Percentiles rank a stretch among this genome's conserved stretches.
Evolutionary conservation across 805 yeast genomes (phyloP).

Genomic region (Nadsonia fulvescens): DNA sequence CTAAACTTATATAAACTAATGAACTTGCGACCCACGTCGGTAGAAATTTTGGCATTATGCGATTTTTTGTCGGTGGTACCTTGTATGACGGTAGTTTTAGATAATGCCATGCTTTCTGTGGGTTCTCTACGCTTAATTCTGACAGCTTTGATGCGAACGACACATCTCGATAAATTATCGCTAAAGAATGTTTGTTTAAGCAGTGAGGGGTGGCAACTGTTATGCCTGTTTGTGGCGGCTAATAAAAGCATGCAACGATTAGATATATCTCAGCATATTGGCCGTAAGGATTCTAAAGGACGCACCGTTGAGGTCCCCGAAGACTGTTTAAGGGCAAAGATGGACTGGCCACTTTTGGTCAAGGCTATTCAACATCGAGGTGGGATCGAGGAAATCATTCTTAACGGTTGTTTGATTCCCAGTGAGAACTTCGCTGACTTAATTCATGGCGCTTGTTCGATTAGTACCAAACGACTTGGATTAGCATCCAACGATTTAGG

Average conservation of each 20-base stretch:
- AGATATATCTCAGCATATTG: slow-evolving; percentile 49
- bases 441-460: slow-evolving; percentile 36
- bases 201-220: slow-evolving; percentile 54
- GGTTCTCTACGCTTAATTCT: slow-evolving; percentile 67
- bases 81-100: slow-evolving; percentile 53
- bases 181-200: slow-evolving; percentile 64
- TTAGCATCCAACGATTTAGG: slow-evolving; percentile 57
- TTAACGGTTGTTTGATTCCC: slow-evolving; percentile 56
- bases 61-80: slow-evolving; percentile 83
- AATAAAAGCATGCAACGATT: slow-evolving; percentile 35
- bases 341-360: slow-evolving; percentile 69
- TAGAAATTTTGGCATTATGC: slow-evolving; percentile 74
- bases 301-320: slow-evolving; percentile 2
- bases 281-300: slow-evolving; percentile 3
- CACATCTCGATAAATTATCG: slow-evolving; percentile 51
- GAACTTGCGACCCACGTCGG: slow-evolving; percentile 79
- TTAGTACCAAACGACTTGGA: slow-evolving; percentile 47
- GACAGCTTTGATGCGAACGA: slow-evolving; percentile 48
- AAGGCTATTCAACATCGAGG: slow-evolving; percentile 51
- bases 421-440: slow-evolving; percentile 33
- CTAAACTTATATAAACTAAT: slow-evolving; percentile 50
- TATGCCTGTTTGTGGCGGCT: slow-evolving; percentile 58
- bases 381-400: slow-evolving; percentile 60
- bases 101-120: slow-evolving; percentile 54
- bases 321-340: slow-evolving; percentile 39